Conservation (phyloP, 2,329 filamentous ascomycete species). For the Fusarium compactum region DNA sequence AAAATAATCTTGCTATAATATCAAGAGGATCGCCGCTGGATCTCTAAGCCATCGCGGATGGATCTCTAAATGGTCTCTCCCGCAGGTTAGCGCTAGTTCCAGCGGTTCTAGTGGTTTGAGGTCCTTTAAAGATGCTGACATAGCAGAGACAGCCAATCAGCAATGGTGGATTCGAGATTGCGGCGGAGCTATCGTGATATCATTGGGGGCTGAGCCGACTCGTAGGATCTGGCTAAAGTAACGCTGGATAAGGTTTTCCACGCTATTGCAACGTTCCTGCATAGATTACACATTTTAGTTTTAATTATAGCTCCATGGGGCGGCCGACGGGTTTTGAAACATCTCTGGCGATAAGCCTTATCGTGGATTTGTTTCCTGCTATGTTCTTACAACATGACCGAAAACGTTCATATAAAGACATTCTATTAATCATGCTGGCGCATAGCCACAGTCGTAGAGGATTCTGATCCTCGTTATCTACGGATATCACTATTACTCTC, state of each 20-base stretch:
- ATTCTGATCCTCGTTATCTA: background rate
- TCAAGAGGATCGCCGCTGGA: accelerated
- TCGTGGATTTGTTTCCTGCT: background rate
- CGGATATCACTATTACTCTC: background rate
- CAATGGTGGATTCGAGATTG: no score
- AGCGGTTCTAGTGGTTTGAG: background rate
- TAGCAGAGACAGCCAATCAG: no score
- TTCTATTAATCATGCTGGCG: no score
- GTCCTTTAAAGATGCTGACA: no score
- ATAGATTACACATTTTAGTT: background rate
- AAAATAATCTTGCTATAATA: accelerated
- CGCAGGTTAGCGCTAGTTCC: background rate
- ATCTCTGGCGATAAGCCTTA: background rate
- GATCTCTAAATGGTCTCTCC: background rate
- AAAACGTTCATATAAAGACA: no score
- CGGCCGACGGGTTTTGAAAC: background rate
- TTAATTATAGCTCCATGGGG: background rate
- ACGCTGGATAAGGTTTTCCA: background rate
- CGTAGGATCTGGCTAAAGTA: background rate
- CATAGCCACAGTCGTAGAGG: background rate
- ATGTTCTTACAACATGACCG: no score
- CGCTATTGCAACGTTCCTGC: background rate
- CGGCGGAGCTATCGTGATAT: background rate
- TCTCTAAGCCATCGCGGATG: background rate
- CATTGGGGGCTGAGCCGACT: background rate